These are phyloP conservation scores for Mycena chlorophos DNA, from an alignment of 768 basidiomycete genomes.

Conservation along the genomic window DNA sequence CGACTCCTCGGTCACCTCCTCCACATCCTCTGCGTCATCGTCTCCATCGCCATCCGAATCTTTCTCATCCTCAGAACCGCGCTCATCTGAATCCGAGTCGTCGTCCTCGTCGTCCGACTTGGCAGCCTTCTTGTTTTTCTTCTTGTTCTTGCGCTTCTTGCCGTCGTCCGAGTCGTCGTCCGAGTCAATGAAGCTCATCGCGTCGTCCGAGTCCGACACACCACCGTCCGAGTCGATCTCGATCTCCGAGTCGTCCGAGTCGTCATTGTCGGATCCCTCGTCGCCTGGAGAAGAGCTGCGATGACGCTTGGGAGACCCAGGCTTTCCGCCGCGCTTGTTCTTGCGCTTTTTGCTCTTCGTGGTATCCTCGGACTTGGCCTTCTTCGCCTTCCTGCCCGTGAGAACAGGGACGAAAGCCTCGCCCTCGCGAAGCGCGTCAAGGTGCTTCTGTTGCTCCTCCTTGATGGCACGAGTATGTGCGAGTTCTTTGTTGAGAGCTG, in stretches of 20 bases:
- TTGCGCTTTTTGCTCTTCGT: slow-evolving; percentile 50
- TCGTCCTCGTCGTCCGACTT: slow-evolving; percentile 11
- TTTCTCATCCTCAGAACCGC: slow-evolving; percentile 12
- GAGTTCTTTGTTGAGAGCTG: slow-evolving; percentile 44
- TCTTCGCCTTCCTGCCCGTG: slow-evolving; percentile 33
- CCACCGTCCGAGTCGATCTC: slow-evolving; percentile 25
- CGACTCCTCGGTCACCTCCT: slow-evolving; percentile 45
- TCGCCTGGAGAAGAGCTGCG: slow-evolving; percentile 30
- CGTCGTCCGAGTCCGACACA: slow-evolving; percentile 26
- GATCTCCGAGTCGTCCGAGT: slow-evolving; percentile 21
- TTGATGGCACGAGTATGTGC: slow-evolving; percentile 37
- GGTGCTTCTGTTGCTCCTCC: slow-evolving; percentile 45
- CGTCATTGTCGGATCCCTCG: slow-evolving; percentile 22
- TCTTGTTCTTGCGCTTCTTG: slow-evolving; percentile 20
- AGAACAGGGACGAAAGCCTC: slow-evolving; percentile 44
- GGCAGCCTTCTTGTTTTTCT: neutral
- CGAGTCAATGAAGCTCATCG: slow-evolving; percentile 17
- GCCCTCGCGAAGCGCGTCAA: slow-evolving; percentile 47
- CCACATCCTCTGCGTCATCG: slow-evolving; percentile 34
- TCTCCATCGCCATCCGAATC: slow-evolving; percentile 24
- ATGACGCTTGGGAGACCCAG: slow-evolving; percentile 46
- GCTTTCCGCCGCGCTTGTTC: slow-evolving; percentile 39
- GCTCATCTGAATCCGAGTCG: neutral
- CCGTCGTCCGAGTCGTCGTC: slow-evolving; percentile 27
- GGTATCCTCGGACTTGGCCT: slow-evolving; percentile 19